These are phyloP conservation scores for Ophiostoma australiae DNA, from an alignment of 2,329 filamentous ascomycete genomes.

Conservation along the genomic window DNA sequence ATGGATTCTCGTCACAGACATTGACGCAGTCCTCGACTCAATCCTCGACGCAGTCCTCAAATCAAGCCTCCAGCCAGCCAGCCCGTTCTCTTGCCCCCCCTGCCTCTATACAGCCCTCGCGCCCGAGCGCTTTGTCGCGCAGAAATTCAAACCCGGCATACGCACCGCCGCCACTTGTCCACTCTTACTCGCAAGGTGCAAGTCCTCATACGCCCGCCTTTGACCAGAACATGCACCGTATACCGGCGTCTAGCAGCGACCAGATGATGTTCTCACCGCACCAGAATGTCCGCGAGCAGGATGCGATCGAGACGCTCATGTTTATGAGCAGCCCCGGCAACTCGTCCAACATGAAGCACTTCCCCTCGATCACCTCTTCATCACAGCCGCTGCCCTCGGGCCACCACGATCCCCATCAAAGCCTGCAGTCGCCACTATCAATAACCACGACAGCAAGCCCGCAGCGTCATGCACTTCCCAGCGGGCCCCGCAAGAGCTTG, in stretches of 20 bases:
- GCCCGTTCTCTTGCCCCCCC: slow-evolving; percentile 45
- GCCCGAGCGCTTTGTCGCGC: slow-evolving; percentile 38
- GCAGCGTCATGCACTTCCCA: slow-evolving; percentile 43
- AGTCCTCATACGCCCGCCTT: slow-evolving; percentile 36
- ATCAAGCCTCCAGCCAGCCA: neutral
- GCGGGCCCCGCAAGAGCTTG: slow-evolving; percentile 48
- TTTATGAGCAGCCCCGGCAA: slow-evolving; percentile 79
- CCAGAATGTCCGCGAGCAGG: slow-evolving; percentile 68
- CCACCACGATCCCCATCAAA: slow-evolving; percentile 26
- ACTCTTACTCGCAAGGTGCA: slow-evolving; percentile 41
- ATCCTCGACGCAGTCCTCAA: neutral
- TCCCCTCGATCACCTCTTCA: slow-evolving; percentile 39
- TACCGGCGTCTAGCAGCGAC: slow-evolving; percentile 40
- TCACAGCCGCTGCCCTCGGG: slow-evolving; percentile 38
- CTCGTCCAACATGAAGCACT: slow-evolving; percentile 58
- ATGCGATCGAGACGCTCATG: slow-evolving; percentile 72
- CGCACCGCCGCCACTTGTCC: slow-evolving; percentile 45
- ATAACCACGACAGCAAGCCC: slow-evolving; percentile 24
- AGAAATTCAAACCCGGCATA: slow-evolving; percentile 49
- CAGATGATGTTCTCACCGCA: slow-evolving; percentile 63
- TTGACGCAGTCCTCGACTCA: slow-evolving; percentile 17
- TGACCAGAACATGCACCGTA: slow-evolving; percentile 27
- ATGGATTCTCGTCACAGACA: slow-evolving; percentile 36
- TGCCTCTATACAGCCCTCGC: slow-evolving; percentile 50
- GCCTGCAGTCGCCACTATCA: slow-evolving; percentile 30